phyloP scores from a whole-genome alignment of 2,329 filamentous ascomycete genomes.

The Alternaria brassicicola region DNA sequence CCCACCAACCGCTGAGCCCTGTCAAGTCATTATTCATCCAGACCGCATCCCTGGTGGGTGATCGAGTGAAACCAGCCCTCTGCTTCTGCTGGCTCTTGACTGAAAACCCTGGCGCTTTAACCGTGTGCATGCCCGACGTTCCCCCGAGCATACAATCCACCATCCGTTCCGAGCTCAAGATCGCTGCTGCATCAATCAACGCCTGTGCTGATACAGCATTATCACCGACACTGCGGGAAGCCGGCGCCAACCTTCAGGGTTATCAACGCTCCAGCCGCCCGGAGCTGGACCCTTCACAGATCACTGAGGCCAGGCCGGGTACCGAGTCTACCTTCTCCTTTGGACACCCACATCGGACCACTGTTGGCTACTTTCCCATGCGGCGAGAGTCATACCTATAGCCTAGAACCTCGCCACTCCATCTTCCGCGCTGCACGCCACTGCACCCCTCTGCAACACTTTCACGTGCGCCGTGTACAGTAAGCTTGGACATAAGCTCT shows the following conservation, averaged over 20 bases:
- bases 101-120: constrained; percentile 13
- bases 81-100: constrained; percentile 3
- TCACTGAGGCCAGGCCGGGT: constrained; percentile 25
- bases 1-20: constrained; percentile 15
- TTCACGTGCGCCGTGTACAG: constrained; percentile 36
- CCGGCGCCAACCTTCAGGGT: constrained; percentile 26
- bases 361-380: constrained; percentile 31
- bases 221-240: constrained; percentile 22
- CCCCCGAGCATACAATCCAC: constrained; percentile 11
- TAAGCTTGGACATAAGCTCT: constrained; percentile 22
- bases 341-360: constrained; percentile 17
- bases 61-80: constrained; percentile 4
- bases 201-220: constrained; percentile 19
- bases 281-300: constrained; percentile 30
- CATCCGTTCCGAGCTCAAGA: constrained; percentile 12
- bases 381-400: constrained; percentile 24
- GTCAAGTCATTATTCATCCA: background rate
- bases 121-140: constrained; percentile 6
- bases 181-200: constrained; percentile 23
- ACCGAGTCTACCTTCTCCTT: constrained; percentile 20
- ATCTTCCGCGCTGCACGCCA: constrained; percentile 28
- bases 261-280: constrained; percentile 26
- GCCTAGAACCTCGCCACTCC: constrained; percentile 20
- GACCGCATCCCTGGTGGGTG: constrained; percentile 4
- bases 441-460: constrained; percentile 33